Evolutionary conservation across 169 alveolate species (phyloP).

Genomic region (Eimeria necatrix): DNA sequence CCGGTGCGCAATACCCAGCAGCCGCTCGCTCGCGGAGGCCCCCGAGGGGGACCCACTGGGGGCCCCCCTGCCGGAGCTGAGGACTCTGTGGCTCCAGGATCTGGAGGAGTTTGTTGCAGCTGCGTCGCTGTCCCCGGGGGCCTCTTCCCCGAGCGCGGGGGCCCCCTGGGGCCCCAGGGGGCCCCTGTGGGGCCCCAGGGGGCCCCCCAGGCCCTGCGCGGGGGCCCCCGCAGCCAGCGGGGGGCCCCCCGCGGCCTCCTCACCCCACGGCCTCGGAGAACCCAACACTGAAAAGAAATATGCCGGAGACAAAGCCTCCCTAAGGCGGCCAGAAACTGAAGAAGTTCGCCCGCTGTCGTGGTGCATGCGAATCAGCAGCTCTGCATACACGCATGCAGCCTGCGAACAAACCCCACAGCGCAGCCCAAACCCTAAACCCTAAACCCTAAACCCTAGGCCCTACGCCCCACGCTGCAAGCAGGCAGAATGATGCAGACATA

Average conservation of each 20-base stretch:
- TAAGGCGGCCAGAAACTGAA: neutral
- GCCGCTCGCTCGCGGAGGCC: neutral
- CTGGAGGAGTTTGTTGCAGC: neutral
- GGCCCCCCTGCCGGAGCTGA: no score
- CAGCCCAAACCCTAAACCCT: neutral
- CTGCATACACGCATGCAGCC: constrained; percentile 22
- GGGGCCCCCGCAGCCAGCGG: neutral
- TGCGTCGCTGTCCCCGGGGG: neutral
- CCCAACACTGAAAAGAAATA: neutral
- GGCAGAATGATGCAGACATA: no score
- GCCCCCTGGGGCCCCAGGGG: neutral
- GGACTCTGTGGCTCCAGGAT: no score
- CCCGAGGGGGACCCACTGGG: neutral
- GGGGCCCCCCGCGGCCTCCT: neutral
- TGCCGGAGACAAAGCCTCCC: neutral
- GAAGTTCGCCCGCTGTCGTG: neutral
- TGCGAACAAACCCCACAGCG: neutral
- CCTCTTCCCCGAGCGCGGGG: neutral
- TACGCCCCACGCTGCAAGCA: neutral
- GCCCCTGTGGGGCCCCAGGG: neutral
- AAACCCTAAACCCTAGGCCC: constrained; percentile 18
- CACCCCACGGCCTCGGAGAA: neutral
- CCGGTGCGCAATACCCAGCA: neutral
- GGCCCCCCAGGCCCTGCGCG: neutral
- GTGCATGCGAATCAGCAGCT: constrained; percentile 33